Evolutionary conservation across 805 yeast genomes (phyloP), one percentile per base, ranked within the genome.

Genomic region (Starmerella sirachaensis): DNA sequence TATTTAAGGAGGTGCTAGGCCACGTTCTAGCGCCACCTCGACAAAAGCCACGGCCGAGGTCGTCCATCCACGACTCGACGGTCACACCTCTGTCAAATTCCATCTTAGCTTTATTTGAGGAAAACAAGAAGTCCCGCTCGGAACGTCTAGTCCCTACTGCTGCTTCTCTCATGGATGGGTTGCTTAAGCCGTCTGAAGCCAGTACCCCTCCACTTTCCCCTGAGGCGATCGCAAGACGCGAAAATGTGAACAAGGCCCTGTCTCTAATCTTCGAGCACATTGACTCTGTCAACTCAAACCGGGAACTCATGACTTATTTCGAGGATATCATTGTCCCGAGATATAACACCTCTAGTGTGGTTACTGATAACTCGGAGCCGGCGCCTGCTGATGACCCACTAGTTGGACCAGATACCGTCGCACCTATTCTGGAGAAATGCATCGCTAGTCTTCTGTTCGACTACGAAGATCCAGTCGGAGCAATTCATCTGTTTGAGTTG

Each of bases 401-500:
- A 2, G 40, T 39, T 3, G 35, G 38, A 13, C 31, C 41, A 8
- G 42, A 40, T n/a, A 42, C 51, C 1, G 43, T 26, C 10, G 12
- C 48, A 8, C 19, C 17, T 6, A 11, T 46, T 12, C 34, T 46
- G 21, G 43, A 25, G 23, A 22, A 32, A 19, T 46, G 48, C 34
- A 39, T 48, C 19, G 3, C 18, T 17, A 26, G 37, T 9, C 47
- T 59, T 27, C 23, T 41, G 5, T 14, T 35, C 5, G 43, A 44
- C 9, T 57, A 56, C 38, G 38, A 42, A 9, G 56, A 58, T 18
- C 57, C 60, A 3, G 36, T 51, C n/a, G 53, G 48, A 4, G 66
- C 68, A 1, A 33, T 63, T 6, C 40, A 61, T 3, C 38, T 65
- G 23, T 64, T 65, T 47, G 61, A 63, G 34, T 34, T 43, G 22